phyloP scores from a whole-genome alignment of 2,329 filamentous ascomycete genomes.

The Ophiostoma sp. region DNA sequence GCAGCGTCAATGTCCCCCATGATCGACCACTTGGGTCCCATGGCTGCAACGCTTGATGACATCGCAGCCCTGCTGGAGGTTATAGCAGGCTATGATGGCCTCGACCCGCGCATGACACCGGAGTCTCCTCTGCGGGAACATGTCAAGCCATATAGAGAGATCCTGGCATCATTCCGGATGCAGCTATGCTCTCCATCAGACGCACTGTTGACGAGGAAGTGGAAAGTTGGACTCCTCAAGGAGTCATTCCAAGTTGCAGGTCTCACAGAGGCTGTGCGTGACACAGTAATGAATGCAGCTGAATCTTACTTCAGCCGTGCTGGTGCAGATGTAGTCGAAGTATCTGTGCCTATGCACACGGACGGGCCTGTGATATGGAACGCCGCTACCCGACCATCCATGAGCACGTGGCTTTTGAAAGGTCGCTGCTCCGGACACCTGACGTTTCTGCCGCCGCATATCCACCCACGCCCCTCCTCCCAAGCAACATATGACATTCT shows the following conservation, averaged over 20 bases:
- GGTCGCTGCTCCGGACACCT: conserved; percentile 33
- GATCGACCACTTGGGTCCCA: conserved; percentile 43
- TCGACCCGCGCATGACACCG: conserved; percentile 41
- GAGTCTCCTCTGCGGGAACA: conserved; percentile 36
- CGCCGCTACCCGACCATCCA: conserved; percentile 33
- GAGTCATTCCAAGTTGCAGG: conserved; percentile 40
- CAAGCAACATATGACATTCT: not conserved
- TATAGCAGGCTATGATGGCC: conserved; percentile 44
- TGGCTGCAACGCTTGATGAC: conserved; percentile 40
- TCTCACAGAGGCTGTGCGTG: conserved; percentile 36
- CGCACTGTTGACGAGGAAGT: conserved; percentile 19
- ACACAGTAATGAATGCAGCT: conserved; percentile 25
- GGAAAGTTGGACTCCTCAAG: conserved; percentile 42
- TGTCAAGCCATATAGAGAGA: conserved; percentile 32
- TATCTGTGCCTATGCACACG: conserved; percentile 35
- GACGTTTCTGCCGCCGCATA: conserved; percentile 32
- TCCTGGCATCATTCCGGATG: conserved; percentile 27
- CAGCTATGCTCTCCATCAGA: not conserved
- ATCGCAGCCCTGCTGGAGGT: conserved; percentile 37
- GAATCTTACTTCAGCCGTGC: not conserved
- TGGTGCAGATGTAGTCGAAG: not conserved
- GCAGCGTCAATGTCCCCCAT: conserved; percentile 38
- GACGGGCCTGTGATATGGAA: conserved; percentile 47
- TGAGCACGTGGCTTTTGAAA: conserved; percentile 32
- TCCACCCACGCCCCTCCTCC: conserved; percentile 24